A percentile compares a stretch with the other conserved stretches of the same genome.
These are phyloP conservation scores for Sordariomycetes sp. DNA, from an alignment of 2,329 filamentous ascomycete species.

Conservation along the genomic window DNA sequence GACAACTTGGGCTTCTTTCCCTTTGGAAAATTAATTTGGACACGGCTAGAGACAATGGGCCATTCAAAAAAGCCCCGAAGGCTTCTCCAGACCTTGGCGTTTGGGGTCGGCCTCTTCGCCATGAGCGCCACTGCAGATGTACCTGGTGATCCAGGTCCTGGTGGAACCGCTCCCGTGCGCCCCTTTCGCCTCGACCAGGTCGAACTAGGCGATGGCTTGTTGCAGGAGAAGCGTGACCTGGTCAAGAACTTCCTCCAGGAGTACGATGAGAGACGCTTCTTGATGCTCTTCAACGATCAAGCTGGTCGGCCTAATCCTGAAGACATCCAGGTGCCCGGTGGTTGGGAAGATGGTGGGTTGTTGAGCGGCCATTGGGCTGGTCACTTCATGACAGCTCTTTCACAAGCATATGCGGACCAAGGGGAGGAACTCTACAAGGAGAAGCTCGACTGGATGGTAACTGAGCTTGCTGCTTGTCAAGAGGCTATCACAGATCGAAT, in stretches of 20 bases:
- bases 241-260: slow-evolving; percentile 17
- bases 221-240: slow-evolving; percentile 22
- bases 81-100: background rate
- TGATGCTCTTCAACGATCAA: slow-evolving; percentile 21
- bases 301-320: slow-evolving; percentile 17
- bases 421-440: slow-evolving; percentile 17
- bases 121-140: background rate
- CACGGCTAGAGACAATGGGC: too few relatives aligned
- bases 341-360: slow-evolving; percentile 23
- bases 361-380: slow-evolving; percentile 23
- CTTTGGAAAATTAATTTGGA: too few relatives aligned
- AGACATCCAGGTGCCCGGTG: slow-evolving; percentile 15
- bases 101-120: background rate
- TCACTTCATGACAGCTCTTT: slow-evolving; percentile 20
- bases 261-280: slow-evolving; percentile 18
- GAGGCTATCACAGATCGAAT: slow-evolving; percentile 19
- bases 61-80: too few relatives aligned
- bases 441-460: slow-evolving; percentile 23
- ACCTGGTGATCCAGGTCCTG: slow-evolving; percentile 14
- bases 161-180: slow-evolving; percentile 18
- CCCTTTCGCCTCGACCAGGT: slow-evolving; percentile 22
- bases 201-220: slow-evolving; percentile 15
- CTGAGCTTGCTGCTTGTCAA: slow-evolving; percentile 17
- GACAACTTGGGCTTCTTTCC: too few relatives aligned
- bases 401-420: slow-evolving; percentile 21